Percentiles rank a stretch among this genome's conserved stretches.
These are phyloP conservation scores for Paecilomyces niveus DNA, from an alignment of 2,329 filamentous ascomycete species.

Conservation along the genomic window DNA sequence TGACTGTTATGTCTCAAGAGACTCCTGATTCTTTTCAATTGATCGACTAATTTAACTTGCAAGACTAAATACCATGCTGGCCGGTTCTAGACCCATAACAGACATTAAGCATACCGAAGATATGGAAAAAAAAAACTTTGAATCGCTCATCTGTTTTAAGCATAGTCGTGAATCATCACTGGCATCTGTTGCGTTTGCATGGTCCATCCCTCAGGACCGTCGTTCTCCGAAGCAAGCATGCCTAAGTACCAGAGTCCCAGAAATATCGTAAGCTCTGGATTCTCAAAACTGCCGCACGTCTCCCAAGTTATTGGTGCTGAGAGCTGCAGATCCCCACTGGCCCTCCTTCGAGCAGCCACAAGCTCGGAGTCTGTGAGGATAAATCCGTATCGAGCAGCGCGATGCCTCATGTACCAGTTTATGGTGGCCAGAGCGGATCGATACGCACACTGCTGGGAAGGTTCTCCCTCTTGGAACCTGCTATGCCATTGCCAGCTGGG, in stretches of 20 bases:
- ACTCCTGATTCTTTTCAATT: no score
- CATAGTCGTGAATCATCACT: background rate
- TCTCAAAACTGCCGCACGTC: background rate
- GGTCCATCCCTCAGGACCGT: background rate
- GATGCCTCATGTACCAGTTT: background rate
- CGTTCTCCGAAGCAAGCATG: background rate
- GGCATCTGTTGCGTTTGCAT: background rate
- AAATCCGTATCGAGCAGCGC: background rate
- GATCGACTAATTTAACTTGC: background rate
- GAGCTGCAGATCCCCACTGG: background rate
- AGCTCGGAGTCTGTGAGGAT: background rate
- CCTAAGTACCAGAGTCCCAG: background rate
- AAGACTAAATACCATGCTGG: background rate
- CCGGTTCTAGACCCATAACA: background rate
- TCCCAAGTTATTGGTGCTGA: background rate
- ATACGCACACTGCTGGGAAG: background rate
- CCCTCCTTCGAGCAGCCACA: background rate
- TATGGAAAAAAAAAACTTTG: background rate
- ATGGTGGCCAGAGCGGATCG: background rate
- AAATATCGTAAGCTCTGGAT: background rate
- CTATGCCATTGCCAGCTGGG: background rate
- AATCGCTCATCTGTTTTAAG: background rate
- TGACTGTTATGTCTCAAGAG: no score
- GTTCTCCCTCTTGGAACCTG: background rate
- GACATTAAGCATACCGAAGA: background rate